Percentiles rank a stretch among this genome's conserved stretches.
phyloP scores from a whole-genome alignment of 164 flowering plant species.

The Echeveria elegans region DNA sequence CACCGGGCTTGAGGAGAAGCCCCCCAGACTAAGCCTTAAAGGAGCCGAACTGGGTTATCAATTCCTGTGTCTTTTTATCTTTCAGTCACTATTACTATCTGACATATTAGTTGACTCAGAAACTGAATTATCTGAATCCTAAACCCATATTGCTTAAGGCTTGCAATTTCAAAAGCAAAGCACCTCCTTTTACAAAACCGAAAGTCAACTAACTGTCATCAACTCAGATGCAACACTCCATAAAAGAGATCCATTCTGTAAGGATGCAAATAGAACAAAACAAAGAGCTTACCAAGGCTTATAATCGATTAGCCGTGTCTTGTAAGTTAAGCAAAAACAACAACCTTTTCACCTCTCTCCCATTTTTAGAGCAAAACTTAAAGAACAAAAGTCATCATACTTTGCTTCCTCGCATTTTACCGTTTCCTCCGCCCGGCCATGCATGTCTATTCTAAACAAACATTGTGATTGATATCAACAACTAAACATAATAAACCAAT shows the following conservation, averaged over 20 bases:
- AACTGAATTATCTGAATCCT: too few relatives aligned
- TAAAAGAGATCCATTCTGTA: background rate
- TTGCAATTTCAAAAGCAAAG: background rate
- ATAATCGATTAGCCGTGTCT: slow-evolving; percentile 17
- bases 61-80: too few relatives aligned
- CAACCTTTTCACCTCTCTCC: background rate
- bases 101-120: too few relatives aligned
- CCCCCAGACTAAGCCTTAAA: too few relatives aligned
- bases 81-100: too few relatives aligned
- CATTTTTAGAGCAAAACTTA: background rate
- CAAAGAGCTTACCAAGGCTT: background rate
- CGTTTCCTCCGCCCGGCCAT: too few relatives aligned
- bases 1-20: too few relatives aligned
- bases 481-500: too few relatives aligned
- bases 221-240: background rate
- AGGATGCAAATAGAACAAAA: background rate
- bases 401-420: too few relatives aligned
- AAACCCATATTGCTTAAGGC: background rate
- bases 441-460: too few relatives aligned
- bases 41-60: too few relatives aligned
- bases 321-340: slow-evolving; percentile 14
- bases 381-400: background rate
- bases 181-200: background rate
- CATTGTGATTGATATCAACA: too few relatives aligned
- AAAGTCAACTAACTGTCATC: background rate